Evolutionary conservation across 306 rosid genomes (phyloP).

Genomic region (Sophora flavescens): DNA sequence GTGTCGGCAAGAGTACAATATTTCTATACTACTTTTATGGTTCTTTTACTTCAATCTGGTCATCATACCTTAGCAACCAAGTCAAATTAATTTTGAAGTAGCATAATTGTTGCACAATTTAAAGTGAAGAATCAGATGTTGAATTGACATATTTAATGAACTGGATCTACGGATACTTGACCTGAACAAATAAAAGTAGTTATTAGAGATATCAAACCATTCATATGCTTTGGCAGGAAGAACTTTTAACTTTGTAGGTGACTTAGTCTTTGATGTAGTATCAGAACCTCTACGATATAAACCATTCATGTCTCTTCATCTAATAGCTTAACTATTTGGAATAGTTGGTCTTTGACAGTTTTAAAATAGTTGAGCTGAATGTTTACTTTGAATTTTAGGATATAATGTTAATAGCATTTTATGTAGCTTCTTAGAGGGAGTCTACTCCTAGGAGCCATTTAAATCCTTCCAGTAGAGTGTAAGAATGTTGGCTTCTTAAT

Average conservation of each 20-base stretch:
- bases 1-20: not conserved
- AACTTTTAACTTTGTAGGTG: not conserved
- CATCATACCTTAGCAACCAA: constrained; percentile 30
- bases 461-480: constrained; percentile 26
- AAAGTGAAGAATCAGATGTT: constrained; percentile 18
- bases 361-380: not conserved
- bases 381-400: not conserved
- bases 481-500: constrained; percentile 17
- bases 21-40: not conserved
- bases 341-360: constrained; percentile 21
- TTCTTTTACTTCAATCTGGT: not conserved
- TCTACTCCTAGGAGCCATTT: constrained; percentile 1
- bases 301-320: not conserved
- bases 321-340: not conserved
- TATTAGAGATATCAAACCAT: constrained; percentile 1
- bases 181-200: not conserved
- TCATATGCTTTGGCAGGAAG: not conserved
- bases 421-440: constrained; percentile 14
- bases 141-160: constrained; percentile 12
- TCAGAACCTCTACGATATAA: not conserved
- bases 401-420: not conserved
- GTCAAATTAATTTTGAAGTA: constrained; percentile 1
- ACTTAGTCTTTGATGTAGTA: not conserved
- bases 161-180: constrained; percentile 10
- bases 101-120: not conserved